Conservation (phyloP, 768 basidiomycete genomes). For the Termitomyces sp. region DNA sequence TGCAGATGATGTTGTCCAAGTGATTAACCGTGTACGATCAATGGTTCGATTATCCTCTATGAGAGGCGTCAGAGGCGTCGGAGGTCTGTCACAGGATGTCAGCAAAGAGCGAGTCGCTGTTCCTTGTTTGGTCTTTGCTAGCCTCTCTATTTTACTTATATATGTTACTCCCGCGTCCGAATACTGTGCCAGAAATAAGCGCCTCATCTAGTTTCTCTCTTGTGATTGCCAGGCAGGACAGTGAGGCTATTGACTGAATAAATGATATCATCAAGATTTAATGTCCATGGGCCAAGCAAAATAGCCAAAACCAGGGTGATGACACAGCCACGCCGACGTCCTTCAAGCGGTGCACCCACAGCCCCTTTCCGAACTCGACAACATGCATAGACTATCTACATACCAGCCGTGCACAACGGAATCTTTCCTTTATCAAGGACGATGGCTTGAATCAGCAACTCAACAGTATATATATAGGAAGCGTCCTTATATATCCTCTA, state of each 20-base stretch:
- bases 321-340: slow-evolving; percentile 8
- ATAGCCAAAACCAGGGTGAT: background rate
- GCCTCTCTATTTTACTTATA: slow-evolving; percentile 14
- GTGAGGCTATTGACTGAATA: background rate
- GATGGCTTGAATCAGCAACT: background rate
- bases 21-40: slow-evolving; percentile 22
- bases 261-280: slow-evolving; percentile 2
- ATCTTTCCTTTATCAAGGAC: background rate
- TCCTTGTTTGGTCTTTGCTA: slow-evolving; percentile 3
- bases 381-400: background rate
- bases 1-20: slow-evolving; percentile 73
- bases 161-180: slow-evolving; percentile 9
- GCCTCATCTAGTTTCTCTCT: background rate
- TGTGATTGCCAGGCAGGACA: background rate
- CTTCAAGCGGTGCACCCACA: background rate
- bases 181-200: background rate
- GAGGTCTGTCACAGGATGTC: slow-evolving; percentile 1
- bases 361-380: background rate
- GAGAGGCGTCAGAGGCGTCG: background rate
- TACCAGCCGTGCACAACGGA: background rate
- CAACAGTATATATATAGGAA: background rate
- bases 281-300: background rate
- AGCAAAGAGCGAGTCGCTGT: background rate
- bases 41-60: background rate
- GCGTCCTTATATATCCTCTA: background rate